Percentiles rank a stretch among this genome's conserved stretches.
phyloP scores from a whole-genome alignment of 1,139 yeast genomes.

The Magnusiomyces tetraspermus region DNA sequence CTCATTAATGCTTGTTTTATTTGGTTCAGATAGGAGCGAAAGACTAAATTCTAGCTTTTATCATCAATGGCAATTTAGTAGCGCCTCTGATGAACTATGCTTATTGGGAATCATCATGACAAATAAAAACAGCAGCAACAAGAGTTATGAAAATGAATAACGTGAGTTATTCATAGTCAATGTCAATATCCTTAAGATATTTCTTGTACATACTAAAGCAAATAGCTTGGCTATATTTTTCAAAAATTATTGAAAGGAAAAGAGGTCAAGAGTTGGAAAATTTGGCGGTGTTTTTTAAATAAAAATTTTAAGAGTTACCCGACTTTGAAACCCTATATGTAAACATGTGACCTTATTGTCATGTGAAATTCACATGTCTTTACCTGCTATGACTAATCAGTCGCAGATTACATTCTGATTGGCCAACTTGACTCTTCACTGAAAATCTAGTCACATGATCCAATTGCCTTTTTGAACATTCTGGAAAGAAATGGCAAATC shows the following conservation, averaged over 20 bases:
- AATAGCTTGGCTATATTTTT: background rate
- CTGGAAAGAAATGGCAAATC: background rate
- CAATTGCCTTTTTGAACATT: background rate
- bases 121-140: no score
- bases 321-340: background rate
- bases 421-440: background rate
- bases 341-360: background rate
- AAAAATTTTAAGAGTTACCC: background rate
- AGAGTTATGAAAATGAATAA: no score
- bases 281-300: background rate
- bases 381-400: background rate
- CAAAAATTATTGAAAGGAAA: background rate
- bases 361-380: background rate
- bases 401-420: background rate
- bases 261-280: background rate
- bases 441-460: background rate
- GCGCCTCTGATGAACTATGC: slow-evolving; percentile 17
- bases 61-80: slow-evolving; percentile 14
- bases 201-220: no score
- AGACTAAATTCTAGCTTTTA: slow-evolving; percentile 14
- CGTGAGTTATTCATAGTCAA: background rate
- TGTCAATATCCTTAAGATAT: no score
- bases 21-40: slow-evolving; percentile 16
- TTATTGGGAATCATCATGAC: slow-evolving; percentile 14
- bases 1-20: no score